Conservation (phyloP, 345 rosid genomes). For the Dimocarpus longan region DNA sequence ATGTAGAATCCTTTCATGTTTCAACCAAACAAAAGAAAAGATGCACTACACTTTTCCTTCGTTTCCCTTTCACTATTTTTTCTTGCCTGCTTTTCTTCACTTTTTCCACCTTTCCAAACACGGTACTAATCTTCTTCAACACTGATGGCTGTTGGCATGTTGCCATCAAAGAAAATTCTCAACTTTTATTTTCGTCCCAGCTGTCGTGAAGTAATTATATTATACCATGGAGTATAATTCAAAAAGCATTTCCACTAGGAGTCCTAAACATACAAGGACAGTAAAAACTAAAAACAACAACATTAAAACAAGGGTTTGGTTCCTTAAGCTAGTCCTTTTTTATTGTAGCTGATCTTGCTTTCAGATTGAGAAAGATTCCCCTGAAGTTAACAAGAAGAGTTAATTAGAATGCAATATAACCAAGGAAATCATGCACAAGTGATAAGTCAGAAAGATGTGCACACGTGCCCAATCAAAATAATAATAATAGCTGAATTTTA, state of each 20-base stretch:
- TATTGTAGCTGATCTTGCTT: conserved; percentile 65
- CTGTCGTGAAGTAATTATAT: neutral
- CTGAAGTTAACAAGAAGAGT: conserved; percentile 37
- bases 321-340: conserved; percentile 50
- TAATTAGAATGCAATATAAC: neutral
- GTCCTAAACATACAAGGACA: neutral
- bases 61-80: neutral
- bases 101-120: conserved; percentile 8
- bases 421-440: neutral
- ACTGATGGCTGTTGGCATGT: conserved; percentile 15
- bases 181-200: neutral
- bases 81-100: neutral
- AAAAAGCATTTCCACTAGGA: neutral
- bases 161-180: conserved; percentile 4
- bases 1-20: neutral
- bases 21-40: neutral
- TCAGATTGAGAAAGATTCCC: conserved; percentile 82
- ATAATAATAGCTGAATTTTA: neutral
- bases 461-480: neutral
- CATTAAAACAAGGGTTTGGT: neutral
- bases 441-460: neutral
- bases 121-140: neutral
- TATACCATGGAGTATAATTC: neutral
- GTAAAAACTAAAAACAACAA: neutral
- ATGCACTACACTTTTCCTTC: neutral